phyloP scores from a whole-genome alignment of 495 filamentous ascomycete species.

The Penicillium atrosanguineum region DNA sequence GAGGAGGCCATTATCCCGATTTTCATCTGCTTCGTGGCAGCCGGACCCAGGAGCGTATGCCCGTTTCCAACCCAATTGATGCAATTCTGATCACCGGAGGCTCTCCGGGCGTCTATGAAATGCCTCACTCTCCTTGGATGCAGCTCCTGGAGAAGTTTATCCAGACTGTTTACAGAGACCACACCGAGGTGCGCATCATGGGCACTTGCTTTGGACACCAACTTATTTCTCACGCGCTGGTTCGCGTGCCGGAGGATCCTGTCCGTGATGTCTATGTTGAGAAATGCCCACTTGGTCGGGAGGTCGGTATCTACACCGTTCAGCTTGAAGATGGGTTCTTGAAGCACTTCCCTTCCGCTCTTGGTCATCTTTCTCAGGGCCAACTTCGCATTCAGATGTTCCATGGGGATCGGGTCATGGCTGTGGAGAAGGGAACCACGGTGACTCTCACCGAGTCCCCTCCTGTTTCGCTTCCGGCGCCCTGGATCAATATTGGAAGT shows the following conservation, averaged over 20 bases:
- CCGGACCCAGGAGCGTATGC: slow-evolving; percentile 2
- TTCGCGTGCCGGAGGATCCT: slow-evolving; percentile 20
- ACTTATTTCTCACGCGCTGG: slow-evolving; percentile 34
- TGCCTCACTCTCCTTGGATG: slow-evolving; percentile 30
- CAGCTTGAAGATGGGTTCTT: slow-evolving; percentile 24
- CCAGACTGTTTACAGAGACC: slow-evolving; percentile 29
- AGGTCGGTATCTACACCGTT: slow-evolving; percentile 33
- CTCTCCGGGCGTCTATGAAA: slow-evolving; percentile 29
- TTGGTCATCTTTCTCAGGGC: slow-evolving; percentile 12
- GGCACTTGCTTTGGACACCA: slow-evolving; percentile 45
- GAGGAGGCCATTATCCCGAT: slow-evolving; percentile 30
- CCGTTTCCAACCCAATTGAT: slow-evolving; percentile 24
- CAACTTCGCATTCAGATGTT: slow-evolving; percentile 35
- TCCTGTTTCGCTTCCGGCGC: slow-evolving; percentile 25
- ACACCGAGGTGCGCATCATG: slow-evolving; percentile 37
- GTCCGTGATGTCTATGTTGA: slow-evolving; percentile 26
- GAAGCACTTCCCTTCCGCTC: slow-evolving; percentile 17
- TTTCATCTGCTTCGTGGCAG: slow-evolving; percentile 22
- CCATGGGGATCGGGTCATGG: slow-evolving; percentile 38
- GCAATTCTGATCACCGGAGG: slow-evolving; percentile 36
- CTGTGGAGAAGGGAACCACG: slow-evolving; percentile 20
- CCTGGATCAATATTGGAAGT: slow-evolving; percentile 34
- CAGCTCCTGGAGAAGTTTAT: slow-evolving; percentile 25
- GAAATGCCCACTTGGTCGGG: slow-evolving; percentile 30
- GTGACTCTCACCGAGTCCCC: slow-evolving; percentile 20